Conservation (phyloP, 352 stramenopile species). For the Phytophthora megakarya region DNA sequence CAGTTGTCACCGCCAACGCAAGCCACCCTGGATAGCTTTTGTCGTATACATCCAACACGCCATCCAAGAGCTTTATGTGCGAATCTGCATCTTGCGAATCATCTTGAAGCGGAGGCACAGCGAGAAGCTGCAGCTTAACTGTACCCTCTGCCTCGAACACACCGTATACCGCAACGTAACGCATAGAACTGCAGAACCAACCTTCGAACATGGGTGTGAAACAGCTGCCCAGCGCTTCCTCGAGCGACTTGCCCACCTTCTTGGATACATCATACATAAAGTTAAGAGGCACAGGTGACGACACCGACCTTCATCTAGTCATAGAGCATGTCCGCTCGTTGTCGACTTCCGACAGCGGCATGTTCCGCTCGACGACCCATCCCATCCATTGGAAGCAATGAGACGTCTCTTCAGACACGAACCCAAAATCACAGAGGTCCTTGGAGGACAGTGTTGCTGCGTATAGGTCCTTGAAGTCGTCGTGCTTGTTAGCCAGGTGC, state of each 20-base stretch:
- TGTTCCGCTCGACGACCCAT: constrained; percentile 15
- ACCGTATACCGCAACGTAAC: constrained; percentile 1
- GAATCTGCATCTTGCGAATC: no score
- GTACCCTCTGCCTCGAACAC: background rate
- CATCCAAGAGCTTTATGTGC: constrained; percentile 12
- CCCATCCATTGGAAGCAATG: constrained; percentile 14
- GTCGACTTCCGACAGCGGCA: no score
- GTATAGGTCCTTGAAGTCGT: background rate
- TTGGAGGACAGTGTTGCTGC: background rate
- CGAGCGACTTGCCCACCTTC: no score
- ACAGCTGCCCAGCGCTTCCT: no score
- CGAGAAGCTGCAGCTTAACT: no score
- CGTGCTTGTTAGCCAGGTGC: no score
- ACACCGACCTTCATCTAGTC: background rate
- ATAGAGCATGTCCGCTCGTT: background rate
- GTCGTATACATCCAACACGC: constrained; percentile 17
- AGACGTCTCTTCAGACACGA: constrained; percentile 12
- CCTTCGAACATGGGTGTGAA: constrained; percentile 13
- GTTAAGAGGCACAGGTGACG: constrained; percentile 5
- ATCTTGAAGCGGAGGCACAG: no score
- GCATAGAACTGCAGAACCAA: constrained; percentile 2
- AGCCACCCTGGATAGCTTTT: constrained; percentile 11
- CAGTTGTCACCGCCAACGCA: constrained; percentile 9
- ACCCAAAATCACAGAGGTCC: background rate
- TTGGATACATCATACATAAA: constrained; percentile 1